Evolutionary conservation across 306 rosid species (phyloP).

Genomic region (Fragaria nilgerrensis): DNA sequence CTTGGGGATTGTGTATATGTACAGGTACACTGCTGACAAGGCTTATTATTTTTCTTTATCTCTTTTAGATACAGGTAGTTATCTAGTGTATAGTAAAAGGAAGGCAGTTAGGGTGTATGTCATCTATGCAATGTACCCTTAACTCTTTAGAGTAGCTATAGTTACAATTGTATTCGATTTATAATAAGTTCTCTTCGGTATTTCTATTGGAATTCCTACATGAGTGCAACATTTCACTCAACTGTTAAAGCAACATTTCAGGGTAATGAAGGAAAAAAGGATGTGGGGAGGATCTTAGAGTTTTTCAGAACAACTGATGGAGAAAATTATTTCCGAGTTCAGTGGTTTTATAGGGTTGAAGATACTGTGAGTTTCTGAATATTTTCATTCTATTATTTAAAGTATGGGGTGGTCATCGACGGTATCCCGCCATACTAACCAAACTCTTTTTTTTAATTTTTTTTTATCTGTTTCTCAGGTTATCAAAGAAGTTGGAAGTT

Average conservation of each 20-base stretch:
- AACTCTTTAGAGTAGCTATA: slow-evolving; percentile 1
- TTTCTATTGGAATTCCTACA: background rate
- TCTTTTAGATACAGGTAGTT: background rate
- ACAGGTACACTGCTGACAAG: slow-evolving; percentile 40
- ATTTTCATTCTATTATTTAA: background rate
- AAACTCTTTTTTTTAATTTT: slow-evolving; percentile 1
- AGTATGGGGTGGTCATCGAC: slow-evolving; percentile 18
- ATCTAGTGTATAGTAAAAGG: background rate
- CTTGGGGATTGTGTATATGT: slow-evolving; percentile 86
- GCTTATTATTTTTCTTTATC: background rate
- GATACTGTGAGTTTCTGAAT: slow-evolving; percentile 68
- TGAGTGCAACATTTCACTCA: slow-evolving; percentile 26
- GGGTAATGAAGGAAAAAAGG: slow-evolving; percentile 66
- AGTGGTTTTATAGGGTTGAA: slow-evolving; percentile 90
- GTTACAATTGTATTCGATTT: background rate
- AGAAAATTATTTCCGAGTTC: slow-evolving; percentile 73
- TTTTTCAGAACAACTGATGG: slow-evolving; percentile 73
- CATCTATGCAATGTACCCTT: background rate
- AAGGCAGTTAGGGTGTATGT: background rate
- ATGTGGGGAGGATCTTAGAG: slow-evolving; percentile 79
- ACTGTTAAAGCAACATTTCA: slow-evolving; percentile 34
- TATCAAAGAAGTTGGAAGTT: slow-evolving; percentile 59
- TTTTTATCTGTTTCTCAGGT: slow-evolving; percentile 49
- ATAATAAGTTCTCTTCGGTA: background rate
- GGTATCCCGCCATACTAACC: slow-evolving; percentile 13